Evolutionary conservation across 2,329 filamentous ascomycete genomes (phyloP), one percentile per base, ranked within the genome.

Genomic region (Xylariaceae sp.): DNA sequence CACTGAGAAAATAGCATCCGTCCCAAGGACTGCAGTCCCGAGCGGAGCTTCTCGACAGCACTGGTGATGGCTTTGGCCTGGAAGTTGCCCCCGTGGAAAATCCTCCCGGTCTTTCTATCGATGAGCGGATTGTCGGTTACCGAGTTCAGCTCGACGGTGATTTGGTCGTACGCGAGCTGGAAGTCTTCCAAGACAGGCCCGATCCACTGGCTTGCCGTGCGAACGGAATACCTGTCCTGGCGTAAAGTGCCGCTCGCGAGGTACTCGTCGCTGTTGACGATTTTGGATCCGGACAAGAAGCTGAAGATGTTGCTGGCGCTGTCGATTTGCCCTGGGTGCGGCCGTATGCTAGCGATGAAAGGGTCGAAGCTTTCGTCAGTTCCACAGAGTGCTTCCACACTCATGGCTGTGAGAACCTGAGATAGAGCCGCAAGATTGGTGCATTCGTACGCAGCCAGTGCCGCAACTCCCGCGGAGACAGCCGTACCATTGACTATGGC

Each of bases 91-190:
- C 85, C 84, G 50, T 83, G 79, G 57, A 82, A 76, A 18, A 29
- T 85, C 70, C 5, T 70, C 65, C 8, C 66, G 1, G 30, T 68
- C 5, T 56, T 29, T 10, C 21, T 0, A 86, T 78, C 15, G 13
- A 87, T 73, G 56, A 88, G 68, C 0, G 81, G 84, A 63, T 88
- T 88, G 62, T 88, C 86, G 0, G 83, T 84, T 0, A 83, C 83
- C 0, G 84, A 84, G 67, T 88, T 88, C 10, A 86, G 72, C 63
- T 88, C 86, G 1, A 76, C 70, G 0, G 71, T 65, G 0, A 89
- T 63, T 63, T 88, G 85, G 2, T 72, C 65, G 42, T 78, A 71
- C 0, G 84, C 81, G 0, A 85, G 74, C 0, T 71, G 50, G 0
- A 88, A 70, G 58, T 87, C 84, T 64, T 88, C 85, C 0, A 88